Evolutionary conservation across 768 basidiomycete genomes (phyloP).

Genomic region (Roridomyces roridus): DNA sequence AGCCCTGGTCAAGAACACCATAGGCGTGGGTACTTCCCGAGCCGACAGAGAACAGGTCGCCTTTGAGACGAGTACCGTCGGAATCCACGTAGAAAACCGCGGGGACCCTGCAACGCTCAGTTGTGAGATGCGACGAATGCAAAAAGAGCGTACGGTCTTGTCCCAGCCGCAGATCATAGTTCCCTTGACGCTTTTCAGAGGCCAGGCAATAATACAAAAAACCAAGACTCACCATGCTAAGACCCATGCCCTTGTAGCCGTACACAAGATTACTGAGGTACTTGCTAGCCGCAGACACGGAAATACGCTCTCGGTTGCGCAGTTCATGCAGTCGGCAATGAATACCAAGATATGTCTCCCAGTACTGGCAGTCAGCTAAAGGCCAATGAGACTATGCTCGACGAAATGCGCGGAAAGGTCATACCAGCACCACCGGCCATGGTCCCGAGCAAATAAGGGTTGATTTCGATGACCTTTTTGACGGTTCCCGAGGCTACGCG

Average conservation of each 20-base stretch:
- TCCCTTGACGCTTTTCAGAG: constrained; percentile 57
- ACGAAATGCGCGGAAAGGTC: constrained; percentile 29
- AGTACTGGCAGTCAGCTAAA: constrained; percentile 91
- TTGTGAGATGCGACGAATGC: neutral
- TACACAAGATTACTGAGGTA: constrained; percentile 98
- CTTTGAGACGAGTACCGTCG: constrained; percentile 94
- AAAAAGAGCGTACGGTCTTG: constrained; percentile 76
- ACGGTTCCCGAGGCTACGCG: constrained; percentile 91
- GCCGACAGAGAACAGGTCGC: constrained; percentile 98
- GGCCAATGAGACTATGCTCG: neutral
- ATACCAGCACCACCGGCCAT: constrained; percentile 99
- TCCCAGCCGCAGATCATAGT: constrained; percentile 99
- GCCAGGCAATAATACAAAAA: constrained; percentile 2
- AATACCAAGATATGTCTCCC: constrained; percentile 99
- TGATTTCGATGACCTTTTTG: constrained; percentile 99
- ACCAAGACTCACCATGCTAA: constrained; percentile 85
- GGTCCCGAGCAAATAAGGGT: constrained; percentile 97
- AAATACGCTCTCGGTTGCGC: constrained; percentile 95
- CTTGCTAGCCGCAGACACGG: constrained; percentile 98
- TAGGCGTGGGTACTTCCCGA: constrained; percentile 99
- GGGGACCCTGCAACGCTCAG: constrained; percentile 68
- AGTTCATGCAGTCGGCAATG: constrained; percentile 97
- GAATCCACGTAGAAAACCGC: constrained; percentile 98
- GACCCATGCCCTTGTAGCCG: constrained; percentile 97
- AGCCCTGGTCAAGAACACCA: constrained; percentile 96